Conservation (phyloP, 108 stramenopile species). For the Nitzschia putrida region DNA sequence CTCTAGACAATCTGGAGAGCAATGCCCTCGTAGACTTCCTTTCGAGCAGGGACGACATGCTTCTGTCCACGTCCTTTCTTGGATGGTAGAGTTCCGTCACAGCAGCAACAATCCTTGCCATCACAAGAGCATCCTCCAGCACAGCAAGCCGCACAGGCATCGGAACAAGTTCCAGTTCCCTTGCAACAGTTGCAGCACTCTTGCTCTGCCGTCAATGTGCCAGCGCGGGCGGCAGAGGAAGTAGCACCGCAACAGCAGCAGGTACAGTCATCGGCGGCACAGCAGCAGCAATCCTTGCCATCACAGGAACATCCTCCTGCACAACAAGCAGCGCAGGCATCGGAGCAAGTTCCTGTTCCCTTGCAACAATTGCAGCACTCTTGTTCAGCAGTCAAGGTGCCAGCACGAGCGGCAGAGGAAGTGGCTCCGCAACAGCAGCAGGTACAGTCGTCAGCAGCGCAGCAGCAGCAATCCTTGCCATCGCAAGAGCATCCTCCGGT, state of each 20-base stretch:
- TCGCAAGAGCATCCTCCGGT: slow-evolving; percentile 21
- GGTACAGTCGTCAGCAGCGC: slow-evolving; percentile 10
- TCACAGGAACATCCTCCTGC: slow-evolving; percentile 1
- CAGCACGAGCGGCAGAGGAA: slow-evolving; percentile 15
- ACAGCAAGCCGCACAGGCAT: slow-evolving; percentile 18
- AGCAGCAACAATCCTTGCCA: slow-evolving; percentile 5
- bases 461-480: slow-evolving; percentile 18
- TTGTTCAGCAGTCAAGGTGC: slow-evolving; percentile 17
- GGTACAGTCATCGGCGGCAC: slow-evolving; percentile 7
- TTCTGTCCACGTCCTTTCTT: slow-evolving; percentile 16
- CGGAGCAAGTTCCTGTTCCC: slow-evolving; percentile 24
- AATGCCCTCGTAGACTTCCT: slow-evolving; percentile 36
- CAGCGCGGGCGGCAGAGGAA: slow-evolving; percentile 3
- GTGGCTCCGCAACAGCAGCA: slow-evolving; percentile 44
- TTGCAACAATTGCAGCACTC: slow-evolving; percentile 38
- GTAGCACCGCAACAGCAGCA: slow-evolving; percentile 39
- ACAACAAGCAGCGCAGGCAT: slow-evolving; percentile 13
- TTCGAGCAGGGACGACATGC: slow-evolving; percentile 15
- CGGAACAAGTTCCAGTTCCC: slow-evolving; percentile 25
- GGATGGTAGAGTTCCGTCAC: background rate
- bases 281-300: background rate
- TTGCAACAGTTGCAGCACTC: slow-evolving; percentile 39
- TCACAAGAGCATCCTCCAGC: slow-evolving; percentile 5
- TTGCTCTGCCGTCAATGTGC: slow-evolving; percentile 8
- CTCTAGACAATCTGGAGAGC: slow-evolving; percentile 39